phyloP scores from a whole-genome alignment of 176 grass and related monocot genomes.

The Phyllostachys edulis region DNA sequence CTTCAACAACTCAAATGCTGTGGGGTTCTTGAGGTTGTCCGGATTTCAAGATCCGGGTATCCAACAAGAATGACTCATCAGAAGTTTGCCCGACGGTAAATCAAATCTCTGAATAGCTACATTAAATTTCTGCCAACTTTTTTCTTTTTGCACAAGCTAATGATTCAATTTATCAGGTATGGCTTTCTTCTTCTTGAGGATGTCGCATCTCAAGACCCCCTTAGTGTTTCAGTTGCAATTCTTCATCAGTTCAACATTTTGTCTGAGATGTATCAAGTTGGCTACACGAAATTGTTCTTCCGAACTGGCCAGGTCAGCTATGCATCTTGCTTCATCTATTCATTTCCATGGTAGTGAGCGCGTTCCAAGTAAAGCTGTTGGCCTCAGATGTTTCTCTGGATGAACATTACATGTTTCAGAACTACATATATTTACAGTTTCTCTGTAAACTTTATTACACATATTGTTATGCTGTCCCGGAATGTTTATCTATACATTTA shows the following conservation, averaged over 20 bases:
- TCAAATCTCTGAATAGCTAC: conserved; percentile 22
- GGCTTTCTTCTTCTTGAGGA: conserved; percentile 94
- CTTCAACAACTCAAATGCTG: conserved; percentile 95
- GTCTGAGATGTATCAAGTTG: conserved; percentile 99
- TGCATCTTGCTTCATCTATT: conserved; percentile 15
- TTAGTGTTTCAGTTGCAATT: conserved; percentile 96
- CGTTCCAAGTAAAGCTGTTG: conserved; percentile 19
- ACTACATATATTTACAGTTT: background rate
- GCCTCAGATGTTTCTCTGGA: background rate
- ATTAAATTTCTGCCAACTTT: conserved; percentile 5
- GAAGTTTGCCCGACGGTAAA: conserved; percentile 93
- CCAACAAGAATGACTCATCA: conserved; percentile 98
- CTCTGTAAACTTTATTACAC: background rate
- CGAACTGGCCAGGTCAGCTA: conserved; percentile 87
- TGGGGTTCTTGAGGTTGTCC: conserved; percentile 98
- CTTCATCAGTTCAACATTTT: conserved; percentile 97
- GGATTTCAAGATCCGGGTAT: conserved; percentile 97
- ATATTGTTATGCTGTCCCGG: background rate
- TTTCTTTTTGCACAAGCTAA: background rate
- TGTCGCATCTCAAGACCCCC: conserved; percentile 86
- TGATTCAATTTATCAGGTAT: conserved; percentile 57
- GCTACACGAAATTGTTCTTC: conserved; percentile 98
- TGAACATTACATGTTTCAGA: conserved; percentile 22
- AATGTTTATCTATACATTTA: background rate
- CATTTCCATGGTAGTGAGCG: background rate